Base-by-base conservation (phyloP, 2,329 filamentous ascomycete species). In the Metarhizium guizhouense region DNA sequence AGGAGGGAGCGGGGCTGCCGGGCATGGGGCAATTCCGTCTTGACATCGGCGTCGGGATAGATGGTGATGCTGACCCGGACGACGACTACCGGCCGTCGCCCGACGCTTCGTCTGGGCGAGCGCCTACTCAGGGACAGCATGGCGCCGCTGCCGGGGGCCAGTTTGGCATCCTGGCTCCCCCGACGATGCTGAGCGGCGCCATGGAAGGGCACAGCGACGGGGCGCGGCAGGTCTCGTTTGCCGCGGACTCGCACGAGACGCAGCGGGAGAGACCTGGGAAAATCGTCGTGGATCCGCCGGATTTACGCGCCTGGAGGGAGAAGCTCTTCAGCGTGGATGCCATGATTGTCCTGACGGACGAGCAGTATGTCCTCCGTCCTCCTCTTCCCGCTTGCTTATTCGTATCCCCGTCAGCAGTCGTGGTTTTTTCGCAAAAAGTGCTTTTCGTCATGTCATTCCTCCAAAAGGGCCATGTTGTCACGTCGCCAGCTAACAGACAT, bases 291-390 rank as follows among this genome's bases (percentile, higher is more conserved):
- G 74, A 88, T 63, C 87, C 87, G 43, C 86, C 87, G 3, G 76
- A 87, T 61, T 74, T 92, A 51, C 75, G 81, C 13, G 74, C 76
- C 58, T 93, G 88, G 88, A 77, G 88, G 53, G 76, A 87, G 62
- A 85, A 77, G 64, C 72, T 92, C 49, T 93, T 92, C 68, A 78
- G 88, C 64, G 84, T 90, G n/a, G 82, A 90, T 62, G 84, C 87
- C 48, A 81, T 79, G 49, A 86, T 92, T 57, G 80, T 85, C 13
- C 70, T 93, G 62, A 89, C 81, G 34, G 83, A 90, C 67, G 85
- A 90, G 59, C 80, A 92, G 84, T 89, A 78, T 60, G 54, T 42
- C 49, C 45, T 53, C n/a, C n/a, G n/a, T n/a, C 52, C 18, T 18
- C 42, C 11, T 45, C 42, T 16, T 25, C 16, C 13, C 3, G 25